Evolutionary conservation across 352 stramenopile genomes (phyloP).

Genomic region (Globisporangium acanthophoron): DNA sequence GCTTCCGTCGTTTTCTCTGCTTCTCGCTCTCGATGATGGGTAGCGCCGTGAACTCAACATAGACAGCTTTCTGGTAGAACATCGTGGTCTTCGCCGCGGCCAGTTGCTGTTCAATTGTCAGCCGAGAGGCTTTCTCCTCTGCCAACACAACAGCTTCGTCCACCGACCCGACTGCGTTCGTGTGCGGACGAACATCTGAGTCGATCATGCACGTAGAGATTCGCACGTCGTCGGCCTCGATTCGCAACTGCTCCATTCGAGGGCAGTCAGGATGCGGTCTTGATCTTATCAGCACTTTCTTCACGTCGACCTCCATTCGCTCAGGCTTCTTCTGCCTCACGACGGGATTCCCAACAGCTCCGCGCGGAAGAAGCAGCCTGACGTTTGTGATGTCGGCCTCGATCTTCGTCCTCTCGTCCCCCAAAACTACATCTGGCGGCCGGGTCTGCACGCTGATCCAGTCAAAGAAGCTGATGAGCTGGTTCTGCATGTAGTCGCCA

Average conservation of each 20-base stretch:
- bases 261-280: constrained; percentile 30
- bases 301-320: constrained; percentile 45
- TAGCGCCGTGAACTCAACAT: constrained; percentile 43
- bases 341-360: constrained; percentile 33
- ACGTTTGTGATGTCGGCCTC: constrained; percentile 35
- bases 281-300: constrained; percentile 35
- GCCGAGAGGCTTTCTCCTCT: constrained; percentile 3
- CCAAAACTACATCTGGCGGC: constrained; percentile 18
- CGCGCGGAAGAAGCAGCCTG: constrained; percentile 39
- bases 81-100: constrained; percentile 28
- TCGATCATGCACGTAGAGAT: constrained; percentile 37
- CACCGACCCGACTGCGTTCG: constrained; percentile 27
- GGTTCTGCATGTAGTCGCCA: constrained; percentile 42
- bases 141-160: constrained; percentile 25
- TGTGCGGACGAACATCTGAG: constrained; percentile 16
- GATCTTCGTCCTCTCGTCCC: constrained; percentile 53
- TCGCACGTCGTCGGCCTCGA: constrained; percentile 31
- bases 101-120: constrained; percentile 12
- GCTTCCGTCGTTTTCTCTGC: constrained; percentile 16
- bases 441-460: constrained; percentile 52
- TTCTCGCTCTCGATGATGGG: constrained; percentile 23
- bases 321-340: constrained; percentile 38
- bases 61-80: constrained; percentile 27
- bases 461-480: constrained; percentile 60
- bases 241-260: constrained; percentile 42